Evolutionary conservation across 306 rosid genomes (phyloP).

Genomic region (Oemleria cerasiformis): DNA sequence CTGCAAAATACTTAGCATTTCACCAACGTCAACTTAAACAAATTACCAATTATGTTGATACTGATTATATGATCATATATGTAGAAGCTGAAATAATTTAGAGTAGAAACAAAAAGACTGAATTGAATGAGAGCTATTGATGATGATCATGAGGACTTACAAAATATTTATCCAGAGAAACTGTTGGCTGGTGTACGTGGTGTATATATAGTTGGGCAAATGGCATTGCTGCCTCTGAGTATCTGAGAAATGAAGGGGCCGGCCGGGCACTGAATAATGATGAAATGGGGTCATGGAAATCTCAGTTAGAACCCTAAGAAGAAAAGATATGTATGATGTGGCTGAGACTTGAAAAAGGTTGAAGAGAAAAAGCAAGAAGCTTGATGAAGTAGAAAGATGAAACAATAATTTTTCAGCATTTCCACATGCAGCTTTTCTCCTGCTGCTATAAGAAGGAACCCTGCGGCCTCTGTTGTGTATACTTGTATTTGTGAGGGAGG

Average conservation of each 20-base stretch:
- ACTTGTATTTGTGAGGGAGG: neutral
- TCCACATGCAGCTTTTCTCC: neutral
- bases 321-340: neutral
- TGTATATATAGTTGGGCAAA: neutral
- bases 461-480: neutral
- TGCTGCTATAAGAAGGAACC: neutral
- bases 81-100: too few species aligned
- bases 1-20: too few species aligned
- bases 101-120: too few species aligned
- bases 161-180: too few species aligned
- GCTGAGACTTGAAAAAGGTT: slow-evolving; percentile 5
- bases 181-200: too few species aligned
- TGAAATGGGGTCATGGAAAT: slow-evolving; percentile 27
- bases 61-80: too few species aligned
- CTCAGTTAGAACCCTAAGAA: neutral
- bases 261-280: neutral
- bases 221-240: slow-evolving; percentile 5
- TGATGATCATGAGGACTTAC: slow-evolving; percentile 5
- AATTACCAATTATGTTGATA: too few species aligned
- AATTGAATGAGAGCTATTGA: neutral
- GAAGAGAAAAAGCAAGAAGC: neutral
- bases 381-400: slow-evolving; percentile 8
- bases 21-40: too few species aligned
- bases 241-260: too few species aligned
- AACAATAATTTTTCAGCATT: neutral